phyloP scores from a whole-genome alignment of 163 green algal species.

The Coccomyxa subellipsoidea region DNA sequence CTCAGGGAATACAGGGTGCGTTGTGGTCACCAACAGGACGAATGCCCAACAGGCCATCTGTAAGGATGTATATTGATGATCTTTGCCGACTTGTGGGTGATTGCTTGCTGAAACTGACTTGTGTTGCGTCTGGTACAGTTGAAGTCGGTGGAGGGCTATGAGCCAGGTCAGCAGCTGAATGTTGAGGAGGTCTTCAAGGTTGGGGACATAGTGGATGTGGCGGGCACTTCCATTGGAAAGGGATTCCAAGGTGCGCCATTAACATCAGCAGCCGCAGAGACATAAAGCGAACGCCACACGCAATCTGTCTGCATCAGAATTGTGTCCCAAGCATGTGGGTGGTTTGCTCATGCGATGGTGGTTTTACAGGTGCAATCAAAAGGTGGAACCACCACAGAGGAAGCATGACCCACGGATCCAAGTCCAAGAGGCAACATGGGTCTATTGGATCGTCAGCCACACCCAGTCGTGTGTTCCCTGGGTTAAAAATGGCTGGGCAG shows the following conservation, averaged over 20 bases:
- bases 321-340: no score
- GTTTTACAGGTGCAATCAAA: conserved; percentile 73
- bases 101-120: no score
- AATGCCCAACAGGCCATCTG: no score
- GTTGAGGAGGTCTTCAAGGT: conserved; percentile 86
- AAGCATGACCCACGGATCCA: conserved; percentile 95
- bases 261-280: no score
- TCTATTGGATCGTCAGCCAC: conserved; percentile 86
- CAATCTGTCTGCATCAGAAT: not conserved
- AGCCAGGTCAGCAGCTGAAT: conserved; percentile 82
- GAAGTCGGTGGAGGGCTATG: conserved; percentile 54
- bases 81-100: no score
- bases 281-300: no score
- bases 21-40: no score
- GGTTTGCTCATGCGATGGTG: not conserved
- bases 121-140: conserved; percentile 45
- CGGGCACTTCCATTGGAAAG: conserved; percentile 88
- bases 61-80: no score
- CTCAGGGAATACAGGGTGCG: conserved; percentile 91
- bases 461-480: conserved; percentile 87
- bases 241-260: conserved; percentile 77
- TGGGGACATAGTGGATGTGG: conserved; percentile 90
- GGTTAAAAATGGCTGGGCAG: conserved; percentile 90
- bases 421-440: conserved; percentile 92
- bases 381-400: conserved; percentile 80